Evolutionary conservation across 2,329 filamentous ascomycete genomes (phyloP).

Genomic region (Neophaeococcomyces aloes): DNA sequence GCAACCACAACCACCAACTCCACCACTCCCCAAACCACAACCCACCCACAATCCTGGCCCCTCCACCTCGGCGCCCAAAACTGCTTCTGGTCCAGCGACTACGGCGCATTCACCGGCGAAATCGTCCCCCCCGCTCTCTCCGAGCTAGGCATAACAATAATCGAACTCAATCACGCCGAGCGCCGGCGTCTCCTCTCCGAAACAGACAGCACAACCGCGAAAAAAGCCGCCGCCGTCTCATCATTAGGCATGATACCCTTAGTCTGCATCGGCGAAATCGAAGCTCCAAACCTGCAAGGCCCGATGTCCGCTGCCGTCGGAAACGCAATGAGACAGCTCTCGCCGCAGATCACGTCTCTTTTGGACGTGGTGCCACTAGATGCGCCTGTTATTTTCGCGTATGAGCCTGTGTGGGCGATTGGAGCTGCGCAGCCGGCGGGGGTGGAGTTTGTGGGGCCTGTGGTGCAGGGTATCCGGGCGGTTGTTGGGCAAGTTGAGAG

Average conservation of each 20-base stretch:
- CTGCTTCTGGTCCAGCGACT: conserved; percentile 53
- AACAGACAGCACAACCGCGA: conserved; percentile 56
- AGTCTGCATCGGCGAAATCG: conserved; percentile 69
- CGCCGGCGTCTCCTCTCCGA: conserved; percentile 62
- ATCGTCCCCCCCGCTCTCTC: conserved; percentile 58
- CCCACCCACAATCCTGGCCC: conserved; percentile 26
- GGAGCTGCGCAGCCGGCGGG: conserved; percentile 61
- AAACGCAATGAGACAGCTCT: conserved; percentile 55
- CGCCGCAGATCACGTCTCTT: conserved; percentile 53
- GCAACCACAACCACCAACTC: no score
- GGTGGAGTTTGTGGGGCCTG: conserved; percentile 60
- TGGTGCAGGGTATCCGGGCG: conserved; percentile 53
- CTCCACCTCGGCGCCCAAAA: conserved; percentile 67
- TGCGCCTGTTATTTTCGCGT: conserved; percentile 65
- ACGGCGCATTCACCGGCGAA: conserved; percentile 67
- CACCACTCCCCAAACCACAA: conserved; percentile 18
- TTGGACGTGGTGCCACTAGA: conserved; percentile 50
- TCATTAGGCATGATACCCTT: conserved; percentile 64
- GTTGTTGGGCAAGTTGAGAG: conserved; percentile 32
- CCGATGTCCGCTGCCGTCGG: conserved; percentile 34
- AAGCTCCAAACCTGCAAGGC: conserved; percentile 31
- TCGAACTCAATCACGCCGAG: conserved; percentile 76
- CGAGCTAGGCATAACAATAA: conserved; percentile 58
- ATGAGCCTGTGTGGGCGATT: conserved; percentile 86
- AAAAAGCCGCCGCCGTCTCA: conserved; percentile 59